These are phyloP conservation scores for Pythium myriotylum DNA, from an alignment of 352 stramenopile genomes.

Conservation along the genomic window DNA sequence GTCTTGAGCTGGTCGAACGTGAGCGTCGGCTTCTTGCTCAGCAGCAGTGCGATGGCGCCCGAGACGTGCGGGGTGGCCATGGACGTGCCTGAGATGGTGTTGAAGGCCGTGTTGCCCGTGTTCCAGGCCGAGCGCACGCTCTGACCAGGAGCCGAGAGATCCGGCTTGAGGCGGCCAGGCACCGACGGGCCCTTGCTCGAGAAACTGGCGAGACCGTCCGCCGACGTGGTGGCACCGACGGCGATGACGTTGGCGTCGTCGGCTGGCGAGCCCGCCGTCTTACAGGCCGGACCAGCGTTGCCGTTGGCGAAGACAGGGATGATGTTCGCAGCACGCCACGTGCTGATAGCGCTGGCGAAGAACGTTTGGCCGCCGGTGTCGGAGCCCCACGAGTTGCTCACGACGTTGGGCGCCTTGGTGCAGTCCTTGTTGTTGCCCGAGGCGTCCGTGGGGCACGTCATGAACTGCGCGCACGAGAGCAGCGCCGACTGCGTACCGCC, in stretches of 20 bases:
- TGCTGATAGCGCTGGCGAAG: conserved; percentile 6
- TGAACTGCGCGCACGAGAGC: conserved; percentile 34
- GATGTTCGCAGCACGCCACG: background rate
- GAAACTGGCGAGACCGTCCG: conserved; percentile 30
- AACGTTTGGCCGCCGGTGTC: conserved; percentile 12
- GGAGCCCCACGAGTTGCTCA: conserved; percentile 43
- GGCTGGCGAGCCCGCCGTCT: conserved; percentile 5
- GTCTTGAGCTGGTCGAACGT: conserved; percentile 24
- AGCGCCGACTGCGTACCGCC: conserved; percentile 25
- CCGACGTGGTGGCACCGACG: conserved; percentile 25
- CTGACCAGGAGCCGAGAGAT: conserved; percentile 31
- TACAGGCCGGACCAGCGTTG: background rate
- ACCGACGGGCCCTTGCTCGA: conserved; percentile 31
- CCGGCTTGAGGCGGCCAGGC: conserved; percentile 30
- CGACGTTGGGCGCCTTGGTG: conserved; percentile 34
- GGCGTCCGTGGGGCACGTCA: conserved; percentile 27
- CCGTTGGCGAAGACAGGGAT: conserved; percentile 7
- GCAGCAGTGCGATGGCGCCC: conserved; percentile 38
- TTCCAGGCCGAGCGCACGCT: conserved; percentile 28
- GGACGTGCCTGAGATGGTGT: conserved; percentile 34
- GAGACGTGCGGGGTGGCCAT: conserved; percentile 40
- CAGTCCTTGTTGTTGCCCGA: conserved; percentile 31
- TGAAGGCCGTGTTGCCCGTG: conserved; percentile 24
- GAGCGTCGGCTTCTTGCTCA: conserved; percentile 25
- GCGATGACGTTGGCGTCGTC: conserved; percentile 28